Base-by-base conservation (phyloP, 1,284 basidiomycete genomes). In the Puccinia coronata region DNA sequence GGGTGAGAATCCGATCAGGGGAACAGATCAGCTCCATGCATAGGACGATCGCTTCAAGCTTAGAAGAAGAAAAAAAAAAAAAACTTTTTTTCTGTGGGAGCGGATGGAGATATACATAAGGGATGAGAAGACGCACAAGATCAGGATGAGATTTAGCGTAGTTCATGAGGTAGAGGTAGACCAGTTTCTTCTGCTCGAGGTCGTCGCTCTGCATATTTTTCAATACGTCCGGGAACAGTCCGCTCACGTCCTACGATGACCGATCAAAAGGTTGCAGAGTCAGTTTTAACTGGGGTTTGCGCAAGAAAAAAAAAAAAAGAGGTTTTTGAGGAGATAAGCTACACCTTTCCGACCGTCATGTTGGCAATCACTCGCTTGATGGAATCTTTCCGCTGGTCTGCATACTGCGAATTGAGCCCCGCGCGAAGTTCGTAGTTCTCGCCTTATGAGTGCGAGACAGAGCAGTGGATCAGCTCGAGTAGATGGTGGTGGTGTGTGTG, bases 361-460 rank as follows among this genome's bases (percentile, higher is more conserved):
- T 94, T 95, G 71, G 94, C 93, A 28, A 96, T 82, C 9, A 82
- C 77, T 69, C 86, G 83, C 82, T 86, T 86, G 84, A 86, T 85
- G 39, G 85, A 85, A 85, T 86, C 86, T 80, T 86, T 86, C 73
- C 86, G 82, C 25, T 85, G 83, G 69, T 86, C 86, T 23, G 85
- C 81, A 83, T 86, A 86, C 76, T 86, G 85, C n/a, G 84, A 85
- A 82, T 86, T 86, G 82, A 86, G 57, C 20, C 75, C 82, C 82
- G 94, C 91, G 82, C 93, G 91, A 86, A 97, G 92, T 88, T 96
- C 94, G 87, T 92, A 96, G 89, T 96, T 96, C 89, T 96, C 95
- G 85, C 95, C 89, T 89, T 80, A 71, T 28, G 12, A 12, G n/a
- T 18, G 16, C 18, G 59, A 63, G 11, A 9, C 5, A 63, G n/a